phyloP scores from a whole-genome alignment of 352 stramenopile genomes.

The Phytophthora fragariaefolia region DNA sequence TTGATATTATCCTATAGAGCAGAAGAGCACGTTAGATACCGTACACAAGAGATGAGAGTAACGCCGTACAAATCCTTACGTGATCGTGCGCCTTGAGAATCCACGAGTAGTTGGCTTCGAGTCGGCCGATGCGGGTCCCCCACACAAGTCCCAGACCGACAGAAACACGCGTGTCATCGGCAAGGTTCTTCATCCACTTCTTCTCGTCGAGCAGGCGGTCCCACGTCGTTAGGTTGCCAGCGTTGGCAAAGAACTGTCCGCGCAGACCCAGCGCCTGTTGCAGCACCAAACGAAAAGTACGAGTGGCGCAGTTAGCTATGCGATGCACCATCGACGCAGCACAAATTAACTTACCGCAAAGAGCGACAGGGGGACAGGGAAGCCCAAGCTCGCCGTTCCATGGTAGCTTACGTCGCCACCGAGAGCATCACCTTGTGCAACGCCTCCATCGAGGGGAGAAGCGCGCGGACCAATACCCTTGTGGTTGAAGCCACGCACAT shows the following conservation, averaged over 20 bases:
- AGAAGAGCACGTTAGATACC: slow-evolving; percentile 5
- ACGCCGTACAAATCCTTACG: slow-evolving; percentile 46
- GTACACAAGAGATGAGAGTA: not conserved
- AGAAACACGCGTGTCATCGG: slow-evolving; percentile 86
- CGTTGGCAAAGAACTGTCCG: slow-evolving; percentile 91
- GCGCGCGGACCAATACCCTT: slow-evolving; percentile 90
- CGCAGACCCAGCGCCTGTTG: slow-evolving; percentile 82
- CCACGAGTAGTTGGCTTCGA: slow-evolving; percentile 94
- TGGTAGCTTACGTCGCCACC: slow-evolving; percentile 91
- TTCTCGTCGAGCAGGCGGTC: slow-evolving; percentile 83
- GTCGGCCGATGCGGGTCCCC: slow-evolving; percentile 84
- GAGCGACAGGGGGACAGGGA: slow-evolving; percentile 84
- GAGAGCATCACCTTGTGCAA: slow-evolving; percentile 82
- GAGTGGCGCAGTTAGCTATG: slow-evolving; percentile 15
- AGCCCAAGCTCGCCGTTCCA: slow-evolving; percentile 83
- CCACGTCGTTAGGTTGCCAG: slow-evolving; percentile 91
- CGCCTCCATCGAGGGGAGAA: slow-evolving; percentile 87
- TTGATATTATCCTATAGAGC: slow-evolving; percentile 87
- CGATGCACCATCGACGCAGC: not conserved
- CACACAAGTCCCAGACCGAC: slow-evolving; percentile 89
- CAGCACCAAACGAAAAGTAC: not conserved
- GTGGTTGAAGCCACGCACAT: slow-evolving; percentile 91
- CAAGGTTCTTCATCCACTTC: slow-evolving; percentile 91
- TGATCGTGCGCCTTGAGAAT: slow-evolving; percentile 84
- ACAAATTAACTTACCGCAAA: slow-evolving; percentile 66